These are phyloP conservation scores for Exophiala mesophila DNA, from an alignment of 2,329 filamentous ascomycete species.

Conservation along the genomic window DNA sequence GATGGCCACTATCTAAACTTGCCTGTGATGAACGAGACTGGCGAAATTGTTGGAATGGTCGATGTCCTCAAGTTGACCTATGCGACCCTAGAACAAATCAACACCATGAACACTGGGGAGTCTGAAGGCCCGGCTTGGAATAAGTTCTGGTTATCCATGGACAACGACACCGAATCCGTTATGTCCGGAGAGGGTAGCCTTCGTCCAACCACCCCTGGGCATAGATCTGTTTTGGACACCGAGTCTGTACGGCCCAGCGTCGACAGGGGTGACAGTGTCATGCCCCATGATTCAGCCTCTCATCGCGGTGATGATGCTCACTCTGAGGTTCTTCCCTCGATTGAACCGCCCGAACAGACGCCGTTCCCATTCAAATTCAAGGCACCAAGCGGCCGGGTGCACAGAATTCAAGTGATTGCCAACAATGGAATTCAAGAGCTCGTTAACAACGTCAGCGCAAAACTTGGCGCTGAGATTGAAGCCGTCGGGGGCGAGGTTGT, in stretches of 20 bases:
- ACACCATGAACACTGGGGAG: slow-evolving; percentile 84
- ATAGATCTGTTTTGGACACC: slow-evolving; percentile 76
- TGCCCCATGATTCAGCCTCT: slow-evolving; percentile 90
- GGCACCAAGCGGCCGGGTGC: slow-evolving; percentile 88
- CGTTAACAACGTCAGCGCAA: slow-evolving; percentile 69
- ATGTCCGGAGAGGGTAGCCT: slow-evolving; percentile 85
- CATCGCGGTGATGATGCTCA: slow-evolving; percentile 80
- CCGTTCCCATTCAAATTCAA: slow-evolving; percentile 99
- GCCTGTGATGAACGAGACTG: slow-evolving; percentile 94
- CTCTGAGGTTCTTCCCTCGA: slow-evolving; percentile 49
- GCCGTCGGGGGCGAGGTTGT: slow-evolving; percentile 74
- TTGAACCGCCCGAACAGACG: slow-evolving; percentile 59
- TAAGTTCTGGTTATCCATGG: slow-evolving; percentile 97
- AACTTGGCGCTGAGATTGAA: slow-evolving; percentile 79
- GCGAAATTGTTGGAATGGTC: slow-evolving; percentile 99
- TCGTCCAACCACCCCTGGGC: slow-evolving; percentile 62
- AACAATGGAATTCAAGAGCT: slow-evolving; percentile 76
- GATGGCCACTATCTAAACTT: slow-evolving; percentile 98
- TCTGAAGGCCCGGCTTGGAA: slow-evolving; percentile 97
- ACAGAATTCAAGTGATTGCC: slow-evolving; percentile 79
- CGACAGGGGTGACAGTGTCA: slow-evolving; percentile 76
- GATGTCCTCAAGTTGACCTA: slow-evolving; percentile 98
- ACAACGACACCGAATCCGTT: slow-evolving; percentile 93
- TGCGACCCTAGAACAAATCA: slow-evolving; percentile 85
- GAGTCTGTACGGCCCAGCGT: slow-evolving; percentile 59